Evolutionary conservation across 208 protist species (phyloP).

Genomic region (Wallacemonas collosoma): DNA sequence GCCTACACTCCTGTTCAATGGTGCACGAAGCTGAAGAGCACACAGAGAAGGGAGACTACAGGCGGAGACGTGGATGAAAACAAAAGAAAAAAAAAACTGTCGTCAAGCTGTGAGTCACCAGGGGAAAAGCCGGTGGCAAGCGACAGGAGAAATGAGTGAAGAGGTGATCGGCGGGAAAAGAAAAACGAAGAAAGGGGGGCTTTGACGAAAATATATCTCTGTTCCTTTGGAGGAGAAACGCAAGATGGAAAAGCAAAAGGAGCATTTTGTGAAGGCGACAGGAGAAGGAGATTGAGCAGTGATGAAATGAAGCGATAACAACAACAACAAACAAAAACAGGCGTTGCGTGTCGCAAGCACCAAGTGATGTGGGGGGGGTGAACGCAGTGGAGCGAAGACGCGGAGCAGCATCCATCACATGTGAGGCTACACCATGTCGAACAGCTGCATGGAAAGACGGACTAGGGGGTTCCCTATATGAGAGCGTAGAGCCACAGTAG

Average conservation of each 20-base stretch:
- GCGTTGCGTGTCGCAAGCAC: too few species aligned
- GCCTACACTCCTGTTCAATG: too few species aligned
- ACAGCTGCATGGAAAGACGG: too few species aligned
- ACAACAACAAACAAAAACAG: too few species aligned
- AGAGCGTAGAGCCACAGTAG: too few species aligned
- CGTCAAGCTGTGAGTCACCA: neutral
- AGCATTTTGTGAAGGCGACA: neutral
- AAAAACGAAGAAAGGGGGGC: slow-evolving; percentile 11
- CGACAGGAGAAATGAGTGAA: neutral
- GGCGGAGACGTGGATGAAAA: too few species aligned
- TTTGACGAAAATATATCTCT: slow-evolving; percentile 1
- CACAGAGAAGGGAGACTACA: neutral
- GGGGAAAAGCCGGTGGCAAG: neutral
- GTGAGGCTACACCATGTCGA: too few species aligned
- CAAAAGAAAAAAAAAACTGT: slow-evolving; percentile 9
- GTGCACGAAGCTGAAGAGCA: neutral
- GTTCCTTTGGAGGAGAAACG: slow-evolving; percentile 1
- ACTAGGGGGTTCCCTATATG: too few species aligned
- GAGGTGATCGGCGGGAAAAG: slow-evolving; percentile 1
- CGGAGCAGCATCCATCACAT: too few species aligned
- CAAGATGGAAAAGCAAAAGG: slow-evolving; percentile 12
- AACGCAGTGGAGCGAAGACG: too few species aligned
- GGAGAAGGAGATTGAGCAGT: neutral
- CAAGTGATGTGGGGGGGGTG: too few species aligned
- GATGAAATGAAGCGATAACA: too few species aligned